Evolutionary conservation across 352 stramenopile species (phyloP), one percentile per base, ranked within the genome.

Genomic region (Phytophthora sansomeana): DNA sequence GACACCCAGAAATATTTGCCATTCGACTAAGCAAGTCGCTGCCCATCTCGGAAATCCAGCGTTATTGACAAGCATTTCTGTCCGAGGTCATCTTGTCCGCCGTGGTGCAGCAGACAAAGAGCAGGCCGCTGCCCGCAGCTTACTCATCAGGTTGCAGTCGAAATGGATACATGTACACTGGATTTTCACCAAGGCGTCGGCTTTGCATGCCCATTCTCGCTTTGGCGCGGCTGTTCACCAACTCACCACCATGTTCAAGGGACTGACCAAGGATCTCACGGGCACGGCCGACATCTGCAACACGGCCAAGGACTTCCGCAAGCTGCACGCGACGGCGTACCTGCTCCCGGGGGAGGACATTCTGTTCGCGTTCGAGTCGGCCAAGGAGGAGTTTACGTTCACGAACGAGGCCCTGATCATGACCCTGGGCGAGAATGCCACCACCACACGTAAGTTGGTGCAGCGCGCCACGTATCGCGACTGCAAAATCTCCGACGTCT

Each of bases 341-440:
- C 24, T 87, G 16, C 57, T 85, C 7, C 75, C 75, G 8, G 63
- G 56, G 10, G 78, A 90, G 55, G 50, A 58, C 9, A 67, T 88
- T 16, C 32, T 90, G 58, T 88, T 88, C 56, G 72, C 78, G 32
- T 85, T 87, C 36, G 65, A 81, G 58, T 90, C 81, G 24, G 53
- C 50, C 33, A 88, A 90, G 35, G 78, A 87, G 36, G 81, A 90
- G 58, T 90, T 76, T 55, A 58, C 75, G 41, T 90, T 90, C 67
- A 88, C 81, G 3, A 86, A 90, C 43, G 74, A 88, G 52, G 80
- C 80, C 26, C 29, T 89, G 41, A 73, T 89, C 29, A 63, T 71
- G 38, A 67, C 70, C 6, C 4, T 73, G 9, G 78, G 80, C 14
- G 69, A 76, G 38, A 80, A 38, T 21, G 78, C 76, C 33, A 80